Conservation (phyloP, 148 eudicot genomes). For the Bassia scoparia region DNA sequence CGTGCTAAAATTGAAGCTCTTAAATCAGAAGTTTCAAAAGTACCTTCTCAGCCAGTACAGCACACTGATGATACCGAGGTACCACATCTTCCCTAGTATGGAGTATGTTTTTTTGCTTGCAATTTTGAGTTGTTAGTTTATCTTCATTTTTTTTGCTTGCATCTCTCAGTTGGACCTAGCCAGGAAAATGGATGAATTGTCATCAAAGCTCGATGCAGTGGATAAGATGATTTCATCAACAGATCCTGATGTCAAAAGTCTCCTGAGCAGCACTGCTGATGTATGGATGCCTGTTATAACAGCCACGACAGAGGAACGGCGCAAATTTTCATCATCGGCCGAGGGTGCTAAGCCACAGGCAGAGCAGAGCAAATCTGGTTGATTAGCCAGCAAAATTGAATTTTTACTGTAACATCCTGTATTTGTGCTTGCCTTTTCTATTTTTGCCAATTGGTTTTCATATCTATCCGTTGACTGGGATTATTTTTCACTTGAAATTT, state of each 20-base stretch:
- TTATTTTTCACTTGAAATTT: not conserved
- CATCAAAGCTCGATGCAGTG: slow-evolving; percentile 71
- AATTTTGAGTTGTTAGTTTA: not conserved
- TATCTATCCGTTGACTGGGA: not conserved
- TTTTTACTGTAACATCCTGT: not conserved
- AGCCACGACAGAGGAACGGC: slow-evolving; percentile 77
- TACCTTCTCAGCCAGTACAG: slow-evolving; percentile 54
- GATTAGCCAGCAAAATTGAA: not conserved
- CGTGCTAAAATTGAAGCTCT: slow-evolving; percentile 83
- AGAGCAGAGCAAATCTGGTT: slow-evolving; percentile 31
- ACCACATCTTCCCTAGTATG: slow-evolving; percentile 6
- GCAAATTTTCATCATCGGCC: slow-evolving; percentile 45
- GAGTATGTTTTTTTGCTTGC: not conserved
- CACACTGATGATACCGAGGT: slow-evolving; percentile 61
- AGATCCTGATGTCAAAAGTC: slow-evolving; percentile 68
- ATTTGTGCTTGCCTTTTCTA: not conserved
- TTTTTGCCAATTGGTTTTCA: not conserved
- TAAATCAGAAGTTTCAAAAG: slow-evolving; percentile 72
- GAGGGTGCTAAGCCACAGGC: slow-evolving; percentile 29
- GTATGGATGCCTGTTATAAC: slow-evolving; percentile 97
- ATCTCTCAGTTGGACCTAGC: slow-evolving; percentile 58
- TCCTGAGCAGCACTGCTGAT: slow-evolving; percentile 88
- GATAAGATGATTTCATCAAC: slow-evolving; percentile 77
- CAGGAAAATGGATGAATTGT: slow-evolving; percentile 68
- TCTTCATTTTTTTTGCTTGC: slow-evolving; percentile 7